A percentile compares a stretch with the other conserved stretches of the same genome.
Evolutionary conservation across 108 stramenopile genomes (phyloP).

Genomic region (Stephanodiscus triporus): DNA sequence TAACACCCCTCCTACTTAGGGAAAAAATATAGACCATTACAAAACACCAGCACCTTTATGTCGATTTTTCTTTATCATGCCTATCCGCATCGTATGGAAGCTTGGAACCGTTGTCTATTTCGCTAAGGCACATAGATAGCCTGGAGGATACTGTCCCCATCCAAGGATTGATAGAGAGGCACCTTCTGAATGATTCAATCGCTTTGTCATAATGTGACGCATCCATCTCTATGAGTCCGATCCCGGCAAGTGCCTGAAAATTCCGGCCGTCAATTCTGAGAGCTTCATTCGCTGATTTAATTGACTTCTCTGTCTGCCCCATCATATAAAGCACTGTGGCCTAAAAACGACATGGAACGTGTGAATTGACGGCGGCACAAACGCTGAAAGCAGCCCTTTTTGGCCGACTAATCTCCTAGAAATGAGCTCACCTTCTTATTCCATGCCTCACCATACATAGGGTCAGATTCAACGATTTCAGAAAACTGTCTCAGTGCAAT

Average conservation of each 20-base stretch:
- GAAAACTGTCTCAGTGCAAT: conserved; percentile 57
- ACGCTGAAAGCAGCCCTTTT: neutral
- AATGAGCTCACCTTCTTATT: conserved; percentile 69
- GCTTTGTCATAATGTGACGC: conserved; percentile 50
- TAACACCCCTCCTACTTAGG: too few species aligned
- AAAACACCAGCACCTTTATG: too few species aligned
- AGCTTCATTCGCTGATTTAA: conserved; percentile 58
- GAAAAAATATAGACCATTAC: too few species aligned
- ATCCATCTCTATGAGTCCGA: conserved; percentile 75
- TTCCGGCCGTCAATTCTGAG: conserved; percentile 60
- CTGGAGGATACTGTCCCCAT: conserved; percentile 63
- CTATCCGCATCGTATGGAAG: neutral
- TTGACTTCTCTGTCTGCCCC: conserved; percentile 58
- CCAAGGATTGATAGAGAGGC: conserved; percentile 80
- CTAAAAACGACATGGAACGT: neutral
- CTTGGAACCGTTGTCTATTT: neutral
- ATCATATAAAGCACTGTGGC: conserved; percentile 55
- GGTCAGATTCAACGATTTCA: conserved; percentile 60
- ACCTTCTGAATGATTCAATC: conserved; percentile 54
- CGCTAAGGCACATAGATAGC: conserved; percentile 50
- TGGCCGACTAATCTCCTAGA: neutral
- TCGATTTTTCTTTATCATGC: too few species aligned
- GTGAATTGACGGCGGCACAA: neutral
- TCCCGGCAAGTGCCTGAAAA: conserved; percentile 75
- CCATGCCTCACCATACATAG: conserved; percentile 71